These are phyloP conservation scores for Lenwebbia sp. DNA, from an alignment of 345 rosid species.

Conservation along the genomic window DNA sequence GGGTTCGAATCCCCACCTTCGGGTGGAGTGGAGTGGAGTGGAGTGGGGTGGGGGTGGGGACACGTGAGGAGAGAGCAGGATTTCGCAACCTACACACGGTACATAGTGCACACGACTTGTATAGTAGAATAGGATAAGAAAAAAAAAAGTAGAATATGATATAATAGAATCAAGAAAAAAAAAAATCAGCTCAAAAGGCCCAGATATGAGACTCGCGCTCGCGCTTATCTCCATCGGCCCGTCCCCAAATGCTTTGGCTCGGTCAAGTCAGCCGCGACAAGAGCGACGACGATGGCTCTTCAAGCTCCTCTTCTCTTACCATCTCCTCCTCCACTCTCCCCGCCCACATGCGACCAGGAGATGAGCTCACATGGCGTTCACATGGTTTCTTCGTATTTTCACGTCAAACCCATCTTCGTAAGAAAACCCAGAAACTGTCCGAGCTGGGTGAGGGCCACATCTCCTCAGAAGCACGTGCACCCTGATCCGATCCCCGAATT, in stretches of 20 bases:
- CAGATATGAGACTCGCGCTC: neutral
- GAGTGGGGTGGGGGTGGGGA: too few species aligned
- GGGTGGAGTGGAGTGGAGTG: too few species aligned
- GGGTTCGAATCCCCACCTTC: too few species aligned
- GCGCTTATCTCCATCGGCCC: neutral
- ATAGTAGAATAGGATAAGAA: too few species aligned
- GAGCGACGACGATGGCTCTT: neutral
- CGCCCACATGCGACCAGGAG: neutral
- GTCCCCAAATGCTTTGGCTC: neutral
- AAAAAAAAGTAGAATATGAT: too few species aligned
- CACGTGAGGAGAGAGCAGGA: too few species aligned
- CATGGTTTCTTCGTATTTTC: neutral
- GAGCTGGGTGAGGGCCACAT: neutral
- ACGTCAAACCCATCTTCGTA: neutral
- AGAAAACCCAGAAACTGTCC: neutral
- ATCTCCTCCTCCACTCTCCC: neutral
- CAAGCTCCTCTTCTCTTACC: neutral
- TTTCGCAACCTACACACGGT: too few species aligned
- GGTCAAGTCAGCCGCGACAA: neutral
- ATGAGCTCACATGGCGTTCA: neutral
- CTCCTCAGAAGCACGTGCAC: constrained; percentile 19
- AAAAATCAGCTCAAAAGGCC: neutral
- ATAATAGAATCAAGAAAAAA: too few species aligned
- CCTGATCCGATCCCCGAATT: constrained; percentile 39
- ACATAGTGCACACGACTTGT: too few species aligned